Evolutionary conservation across 371 early-diverging fungal genomes (phyloP).

Genomic region (Entomophthora muscae): DNA sequence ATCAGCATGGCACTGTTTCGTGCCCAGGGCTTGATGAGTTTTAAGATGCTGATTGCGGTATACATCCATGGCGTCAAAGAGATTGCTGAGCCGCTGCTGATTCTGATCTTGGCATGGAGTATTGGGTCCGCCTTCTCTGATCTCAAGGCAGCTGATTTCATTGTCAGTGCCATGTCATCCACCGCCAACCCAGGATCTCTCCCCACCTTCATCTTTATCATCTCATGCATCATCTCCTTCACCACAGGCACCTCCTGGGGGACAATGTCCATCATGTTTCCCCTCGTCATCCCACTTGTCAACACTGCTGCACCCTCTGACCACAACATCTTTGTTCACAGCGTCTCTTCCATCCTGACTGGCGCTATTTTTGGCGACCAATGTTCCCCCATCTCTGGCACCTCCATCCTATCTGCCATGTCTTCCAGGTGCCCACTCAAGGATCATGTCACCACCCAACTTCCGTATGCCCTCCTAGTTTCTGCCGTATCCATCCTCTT

Average conservation of each 20-base stretch:
- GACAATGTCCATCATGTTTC: conserved; percentile 11
- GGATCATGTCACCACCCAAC: conserved; percentile 10
- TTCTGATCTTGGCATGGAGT: conserved; percentile 9
- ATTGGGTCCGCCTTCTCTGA: conserved; percentile 9
- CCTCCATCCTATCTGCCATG: conserved; percentile 8
- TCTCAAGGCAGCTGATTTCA: conserved; percentile 7
- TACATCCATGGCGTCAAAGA: conserved; percentile 9
- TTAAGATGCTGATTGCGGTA: conserved; percentile 1
- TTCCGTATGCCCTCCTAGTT: conserved; percentile 9
- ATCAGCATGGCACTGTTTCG: conserved; percentile 2
- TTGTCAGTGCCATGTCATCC: conserved; percentile 3
- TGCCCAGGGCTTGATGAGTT: conserved; percentile 2
- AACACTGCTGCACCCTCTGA: neutral
- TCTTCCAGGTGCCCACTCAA: conserved; percentile 9
- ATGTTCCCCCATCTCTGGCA: conserved; percentile 10
- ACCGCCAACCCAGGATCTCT: conserved; percentile 4
- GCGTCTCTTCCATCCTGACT: conserved; percentile 9
- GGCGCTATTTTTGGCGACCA: conserved; percentile 11
- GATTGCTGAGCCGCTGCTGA: conserved; percentile 7
- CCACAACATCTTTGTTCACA: conserved; percentile 5
- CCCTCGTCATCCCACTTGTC: conserved; percentile 8
- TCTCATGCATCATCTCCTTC: conserved; percentile 11
- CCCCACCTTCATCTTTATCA: conserved; percentile 9
- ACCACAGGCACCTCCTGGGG: conserved; percentile 11
- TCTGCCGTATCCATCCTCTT: conserved; percentile 5